These are phyloP conservation scores for Globisporangium alternatum DNA, from an alignment of 352 stramenopile species.

Conservation along the genomic window DNA sequence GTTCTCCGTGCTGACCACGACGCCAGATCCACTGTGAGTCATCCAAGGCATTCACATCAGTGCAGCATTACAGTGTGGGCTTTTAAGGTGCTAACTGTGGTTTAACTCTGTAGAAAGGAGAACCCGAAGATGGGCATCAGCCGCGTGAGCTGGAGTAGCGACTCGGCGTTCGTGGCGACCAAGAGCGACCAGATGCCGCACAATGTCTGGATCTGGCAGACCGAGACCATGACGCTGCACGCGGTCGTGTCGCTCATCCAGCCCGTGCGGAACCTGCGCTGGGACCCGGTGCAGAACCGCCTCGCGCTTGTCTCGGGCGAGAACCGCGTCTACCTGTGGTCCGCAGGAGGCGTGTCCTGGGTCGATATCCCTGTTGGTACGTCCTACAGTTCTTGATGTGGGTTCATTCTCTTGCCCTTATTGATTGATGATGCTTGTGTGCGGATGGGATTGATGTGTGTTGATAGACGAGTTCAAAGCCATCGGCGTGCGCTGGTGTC, in stretches of 20 bases:
- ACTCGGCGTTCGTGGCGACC: conserved; percentile 68
- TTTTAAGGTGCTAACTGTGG: background rate
- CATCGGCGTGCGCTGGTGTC: conserved; percentile 63
- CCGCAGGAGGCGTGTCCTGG: conserved; percentile 61
- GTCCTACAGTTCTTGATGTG: background rate
- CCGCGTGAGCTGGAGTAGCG: conserved; percentile 58
- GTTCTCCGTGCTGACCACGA: conserved; percentile 67
- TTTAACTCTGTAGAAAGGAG: conserved; percentile 39
- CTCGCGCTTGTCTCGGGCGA: conserved; percentile 60
- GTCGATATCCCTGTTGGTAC: conserved; percentile 54
- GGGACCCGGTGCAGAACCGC: conserved; percentile 45
- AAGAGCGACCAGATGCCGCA: conserved; percentile 83
- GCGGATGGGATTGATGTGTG: background rate
- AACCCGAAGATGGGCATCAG: conserved; percentile 73
- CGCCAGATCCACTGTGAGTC: conserved; percentile 64
- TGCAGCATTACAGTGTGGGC: background rate
- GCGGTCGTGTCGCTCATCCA: conserved; percentile 64
- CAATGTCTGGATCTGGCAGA: conserved; percentile 85
- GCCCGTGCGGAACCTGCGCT: conserved; percentile 55
- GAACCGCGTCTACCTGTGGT: conserved; percentile 75
- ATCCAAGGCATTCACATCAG: no score
- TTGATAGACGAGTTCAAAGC: conserved; percentile 62
- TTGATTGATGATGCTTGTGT: conserved; percentile 2
- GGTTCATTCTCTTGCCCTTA: background rate
- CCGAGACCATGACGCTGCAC: conserved; percentile 66